Evolutionary conservation across 495 filamentous ascomycete genomes (phyloP), one percentile per base, ranked within the genome.

Genomic region (Penicillium daleae): DNA sequence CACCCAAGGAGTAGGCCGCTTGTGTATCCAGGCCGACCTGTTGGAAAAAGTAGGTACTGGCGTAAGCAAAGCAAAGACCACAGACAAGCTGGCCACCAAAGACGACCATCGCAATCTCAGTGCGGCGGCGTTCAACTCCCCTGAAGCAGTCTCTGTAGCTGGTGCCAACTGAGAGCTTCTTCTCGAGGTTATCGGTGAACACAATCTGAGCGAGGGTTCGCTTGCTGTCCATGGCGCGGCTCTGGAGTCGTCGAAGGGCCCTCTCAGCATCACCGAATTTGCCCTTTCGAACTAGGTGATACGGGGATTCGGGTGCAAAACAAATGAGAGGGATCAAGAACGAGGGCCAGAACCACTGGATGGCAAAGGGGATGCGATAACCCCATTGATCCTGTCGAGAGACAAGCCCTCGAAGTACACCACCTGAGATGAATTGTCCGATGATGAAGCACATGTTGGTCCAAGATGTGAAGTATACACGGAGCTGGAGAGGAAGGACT

Each of bases 291-390:
- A 50, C 46, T 3, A 50, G 24, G 22, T 29, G 26, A 26, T 29
- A 50, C 2, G 46, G 46, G 26, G 46, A 50, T 15, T 50, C 46
- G 24, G 46, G 46, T 17, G 22, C 22, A n/a, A 50, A 50, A 10
- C 22, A 29, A 17, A 29, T 21, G 24, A 50, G 22, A 27, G 46
- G 46, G 12, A 50, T 27, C 22, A 50, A 12, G 24, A 50, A 27
- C 29, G 26, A 21, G 9, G 46, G 46, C 46, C 46, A 50, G 26
- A 29, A 26, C 46, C 46, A 50, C 46, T 50, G 46, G n/a, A 50
- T 50, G 46, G 46, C 46, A n/a, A 50, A 50, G 7, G 46, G 46
- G 21, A 50, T 50, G 13, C 46, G 46, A 8, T 50, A 29, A 2
- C 22, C 46, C 46, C 46, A 50, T 6, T 50, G n/a, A n/a, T 29